phyloP scores from a whole-genome alignment of 2,329 filamentous ascomycete species.

The Arthrobotrys pseudoclavata region DNA sequence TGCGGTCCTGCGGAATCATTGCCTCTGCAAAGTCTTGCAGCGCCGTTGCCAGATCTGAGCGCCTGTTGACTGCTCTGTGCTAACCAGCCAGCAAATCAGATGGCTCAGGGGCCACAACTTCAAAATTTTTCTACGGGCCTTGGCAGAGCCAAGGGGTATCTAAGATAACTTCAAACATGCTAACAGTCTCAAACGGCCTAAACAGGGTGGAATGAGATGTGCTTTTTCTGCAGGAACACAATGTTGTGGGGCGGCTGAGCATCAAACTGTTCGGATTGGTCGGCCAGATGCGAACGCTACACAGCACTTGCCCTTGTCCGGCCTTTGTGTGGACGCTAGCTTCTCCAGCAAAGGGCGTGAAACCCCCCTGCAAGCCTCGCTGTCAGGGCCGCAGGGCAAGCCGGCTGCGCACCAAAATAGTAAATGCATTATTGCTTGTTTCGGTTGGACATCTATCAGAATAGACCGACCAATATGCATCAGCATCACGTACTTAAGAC shows the following conservation, averaged over 20 bases:
- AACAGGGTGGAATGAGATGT: constrained; percentile 31
- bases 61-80: constrained; percentile 45
- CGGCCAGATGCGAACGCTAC: constrained; percentile 33
- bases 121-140: constrained; percentile 19
- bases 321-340: constrained; percentile 22
- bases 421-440: constrained; percentile 48
- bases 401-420: constrained; percentile 59
- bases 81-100: constrained; percentile 42
- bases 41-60: constrained; percentile 36
- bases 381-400: constrained; percentile 30
- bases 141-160: constrained; percentile 49
- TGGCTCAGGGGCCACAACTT: constrained; percentile 47
- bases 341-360: constrained; percentile 25
- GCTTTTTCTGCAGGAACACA: constrained; percentile 58
- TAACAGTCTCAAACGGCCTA: constrained; percentile 54
- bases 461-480: constrained; percentile 9
- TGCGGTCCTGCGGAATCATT: constrained; percentile 22
- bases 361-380: constrained; percentile 43
- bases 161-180: constrained; percentile 59
- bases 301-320: constrained; percentile 19
- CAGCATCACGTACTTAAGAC: constrained; percentile 57
- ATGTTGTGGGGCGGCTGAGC: constrained; percentile 53
- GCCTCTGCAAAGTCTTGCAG: constrained; percentile 26
- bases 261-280: constrained; percentile 37
- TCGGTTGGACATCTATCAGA: constrained; percentile 49